Percentiles rank a stretch among this genome's conserved stretches.
Conservation (phyloP, 441 rosid species). For the Arabidopsis hybrid region DNA sequence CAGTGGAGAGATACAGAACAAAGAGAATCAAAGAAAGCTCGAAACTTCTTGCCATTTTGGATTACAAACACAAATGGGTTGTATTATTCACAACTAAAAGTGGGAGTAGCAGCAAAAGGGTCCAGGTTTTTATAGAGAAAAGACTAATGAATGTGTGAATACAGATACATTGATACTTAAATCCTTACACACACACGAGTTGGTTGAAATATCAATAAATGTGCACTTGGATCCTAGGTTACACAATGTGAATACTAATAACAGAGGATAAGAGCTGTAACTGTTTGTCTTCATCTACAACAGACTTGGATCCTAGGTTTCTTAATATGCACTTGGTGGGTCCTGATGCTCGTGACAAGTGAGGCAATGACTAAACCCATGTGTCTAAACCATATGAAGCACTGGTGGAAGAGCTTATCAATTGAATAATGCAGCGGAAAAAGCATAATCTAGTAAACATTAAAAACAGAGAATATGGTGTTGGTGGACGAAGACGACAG, state of each 20-base stretch:
- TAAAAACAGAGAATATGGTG: no score
- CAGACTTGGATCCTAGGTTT: slow-evolving; percentile 36
- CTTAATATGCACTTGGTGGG: slow-evolving; percentile 41
- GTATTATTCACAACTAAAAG: not conserved
- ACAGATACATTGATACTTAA: slow-evolving; percentile 36
- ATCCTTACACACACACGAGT: slow-evolving; percentile 30
- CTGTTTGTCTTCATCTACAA: slow-evolving; percentile 35
- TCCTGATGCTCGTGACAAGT: slow-evolving; percentile 43
- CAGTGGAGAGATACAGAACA: slow-evolving; percentile 34
- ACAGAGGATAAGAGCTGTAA: slow-evolving; percentile 45
- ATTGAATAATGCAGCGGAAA: slow-evolving; percentile 40
- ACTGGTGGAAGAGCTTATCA: slow-evolving; percentile 32
- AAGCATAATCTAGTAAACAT: slow-evolving; percentile 22
- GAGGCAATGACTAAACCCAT: slow-evolving; percentile 40
- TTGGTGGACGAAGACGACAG: no score
- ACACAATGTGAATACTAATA: slow-evolving; percentile 33
- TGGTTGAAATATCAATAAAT: slow-evolving; percentile 43
- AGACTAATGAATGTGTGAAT: slow-evolving; percentile 29
- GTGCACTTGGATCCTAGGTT: no score
- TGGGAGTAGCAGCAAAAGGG: slow-evolving; percentile 30
- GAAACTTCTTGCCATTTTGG: slow-evolving; percentile 37
- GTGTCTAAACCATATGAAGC: slow-evolving; percentile 41
- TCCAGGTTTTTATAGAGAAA: slow-evolving; percentile 31
- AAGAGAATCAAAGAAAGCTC: slow-evolving; percentile 33
- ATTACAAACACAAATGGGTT: slow-evolving; percentile 20